Base-by-base conservation (phyloP, 192 early-diverging fungal species). In the Backusella luteola region DNA sequence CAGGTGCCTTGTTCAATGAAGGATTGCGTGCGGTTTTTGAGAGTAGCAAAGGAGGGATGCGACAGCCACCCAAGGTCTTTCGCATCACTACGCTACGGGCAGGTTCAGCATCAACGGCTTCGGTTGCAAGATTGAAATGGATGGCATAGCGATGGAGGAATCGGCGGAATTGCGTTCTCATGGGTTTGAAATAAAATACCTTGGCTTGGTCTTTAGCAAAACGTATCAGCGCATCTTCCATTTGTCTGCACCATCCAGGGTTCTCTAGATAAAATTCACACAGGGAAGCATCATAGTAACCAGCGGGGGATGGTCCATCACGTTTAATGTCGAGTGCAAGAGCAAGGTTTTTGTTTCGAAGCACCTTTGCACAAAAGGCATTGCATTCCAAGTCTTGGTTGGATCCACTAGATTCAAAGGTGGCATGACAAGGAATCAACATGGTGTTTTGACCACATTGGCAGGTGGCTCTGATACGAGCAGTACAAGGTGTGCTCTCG, bases 291-390 rank as follows among this genome's bases (percentile, higher is more conserved):
- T 80, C 87, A 53, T 86, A 94, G 73, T 75, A 82, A 49, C 84
- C 63, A 23, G 56, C 11, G 2, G 53, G 1, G n/a, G 53, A 9
- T 8, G n/a, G 6, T 2, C 53, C 78, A 0, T 91, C 86, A 1
- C 80, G 75, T 26, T 76, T 56, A 14, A 93, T 81, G 15, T 94
- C 90, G 34, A 98, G 76, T 0, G 97, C 97, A 32, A 88, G 83
- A 0, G 96, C 96, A 19, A 98, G 82, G 12, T 86, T 79, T 21
- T 88, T 85, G 83, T 97, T 96, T 42, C 97, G 91, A 79, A 93
- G 89, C 17, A 88, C 84, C n/a, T 92, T 83, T 42, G 88, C 87
- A 81, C 97, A 98, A 66, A 90, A 81, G n/a, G 94, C 93, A 75
- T 96, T 93, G 82, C 97, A 98, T 14, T 80, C 80, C 34, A 97